Conservation (phyloP, 1,284 basidiomycete genomes). For the Trichosporon inkin region DNA sequence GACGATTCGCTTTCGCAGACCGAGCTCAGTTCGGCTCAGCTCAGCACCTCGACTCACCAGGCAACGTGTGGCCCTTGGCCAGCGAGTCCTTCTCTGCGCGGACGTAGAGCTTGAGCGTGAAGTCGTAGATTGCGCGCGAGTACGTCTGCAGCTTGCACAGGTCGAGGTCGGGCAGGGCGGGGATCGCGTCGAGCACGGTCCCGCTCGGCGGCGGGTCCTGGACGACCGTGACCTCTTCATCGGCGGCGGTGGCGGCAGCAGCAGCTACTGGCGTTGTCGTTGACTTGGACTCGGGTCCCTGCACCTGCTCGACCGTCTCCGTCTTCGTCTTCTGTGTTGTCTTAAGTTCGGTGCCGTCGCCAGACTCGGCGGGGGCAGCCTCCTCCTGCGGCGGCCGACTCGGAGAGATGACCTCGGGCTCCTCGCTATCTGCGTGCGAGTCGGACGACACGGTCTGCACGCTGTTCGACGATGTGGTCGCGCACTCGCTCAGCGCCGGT, state of each 20-base stretch:
- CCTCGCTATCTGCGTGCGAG: neutral
- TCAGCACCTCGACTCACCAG: neutral
- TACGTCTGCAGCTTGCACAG: conserved; percentile 2
- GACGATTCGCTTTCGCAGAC: neutral
- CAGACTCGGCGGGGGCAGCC: neutral
- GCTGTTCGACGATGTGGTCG: neutral
- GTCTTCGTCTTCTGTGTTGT: neutral
- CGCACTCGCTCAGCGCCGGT: neutral
- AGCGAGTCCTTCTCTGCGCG: neutral
- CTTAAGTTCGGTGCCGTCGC: neutral
- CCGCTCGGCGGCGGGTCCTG: conserved; percentile 5
- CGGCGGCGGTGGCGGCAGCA: neutral
- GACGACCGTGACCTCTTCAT: neutral
- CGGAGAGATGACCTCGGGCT: neutral
- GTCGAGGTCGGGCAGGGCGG: neutral
- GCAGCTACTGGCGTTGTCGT: neutral
- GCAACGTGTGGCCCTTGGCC: neutral
- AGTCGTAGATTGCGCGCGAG: conserved; percentile 8
- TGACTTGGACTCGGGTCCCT: neutral
- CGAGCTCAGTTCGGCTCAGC: neutral
- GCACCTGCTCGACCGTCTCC: neutral
- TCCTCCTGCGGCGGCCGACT: neutral
- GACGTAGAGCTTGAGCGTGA: conserved; percentile 9
- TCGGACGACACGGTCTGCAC: neutral
- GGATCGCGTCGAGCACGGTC: neutral